Base-by-base conservation (phyloP, 768 basidiomycete species). In the Lentinula sp. region DNA sequence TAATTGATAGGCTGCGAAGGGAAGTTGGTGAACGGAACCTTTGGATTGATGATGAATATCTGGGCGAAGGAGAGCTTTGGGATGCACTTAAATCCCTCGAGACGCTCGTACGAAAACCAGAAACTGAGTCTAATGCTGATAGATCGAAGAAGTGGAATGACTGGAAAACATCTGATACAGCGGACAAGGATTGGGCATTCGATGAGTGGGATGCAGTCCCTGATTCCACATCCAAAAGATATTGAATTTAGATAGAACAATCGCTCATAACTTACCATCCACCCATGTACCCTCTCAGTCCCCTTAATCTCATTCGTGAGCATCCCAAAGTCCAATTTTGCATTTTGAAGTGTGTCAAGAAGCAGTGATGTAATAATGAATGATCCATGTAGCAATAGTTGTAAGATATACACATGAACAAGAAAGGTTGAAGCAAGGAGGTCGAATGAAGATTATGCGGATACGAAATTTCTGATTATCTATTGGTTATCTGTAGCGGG, bases 1-100 rank as follows among this genome's bases (percentile, higher is more conserved):
- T 93, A 16, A 79, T 87, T 11, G 88, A 89, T 61, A 75, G 66
- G 15, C 75, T 94, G 18, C 78, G 90, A 35, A 76, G 83, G 57
- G 85, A 91, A 56, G 79, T 88, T 9, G 84, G 82, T 28, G 77
- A 79, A 63, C 76, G 78, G 55, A 81, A 82, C 54, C 65, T 82
- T 16, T 82, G 78, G 77, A 75, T 78, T 16, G 81, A 83, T 64
- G 82, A 82, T 64, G 71, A 67, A 35, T 73, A 77, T 53, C 59
- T 80, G 9, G 81, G 76, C 21, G 76, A 76, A 18, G 76, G 70
- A n/a, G 82, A 84, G 62, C 79, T 82, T 18, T 82, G 82, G 78
- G 69, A 68, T 7, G 71, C 84, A 43, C 63, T 89, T 32, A 68
- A 71, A 16, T 76, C 76, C 49, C 83, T 89, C 39, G 86, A 89